Evolutionary conservation across 2,329 filamentous ascomycete species (phyloP).

Genomic region (Trichoderma lentiforme): DNA sequence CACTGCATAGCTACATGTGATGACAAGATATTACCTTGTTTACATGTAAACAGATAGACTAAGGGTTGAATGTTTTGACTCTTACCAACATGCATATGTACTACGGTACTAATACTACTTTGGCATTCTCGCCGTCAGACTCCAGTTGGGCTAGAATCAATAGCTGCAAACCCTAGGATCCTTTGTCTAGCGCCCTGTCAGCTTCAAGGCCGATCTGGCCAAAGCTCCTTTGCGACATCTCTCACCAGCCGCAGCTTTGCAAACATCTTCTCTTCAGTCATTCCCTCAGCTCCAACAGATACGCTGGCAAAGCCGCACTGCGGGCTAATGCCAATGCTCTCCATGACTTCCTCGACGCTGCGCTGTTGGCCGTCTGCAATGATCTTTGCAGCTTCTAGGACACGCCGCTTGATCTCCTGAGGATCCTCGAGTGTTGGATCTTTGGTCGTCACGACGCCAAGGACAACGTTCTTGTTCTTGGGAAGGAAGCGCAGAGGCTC

Average conservation of each 20-base stretch:
- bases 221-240: slow-evolving; percentile 63
- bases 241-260: slow-evolving; percentile 67
- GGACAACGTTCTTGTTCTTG: slow-evolving; percentile 57
- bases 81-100: background rate
- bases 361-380: slow-evolving; percentile 63
- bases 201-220: slow-evolving; percentile 37
- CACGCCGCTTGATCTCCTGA: slow-evolving; percentile 51
- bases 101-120: background rate
- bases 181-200: background rate
- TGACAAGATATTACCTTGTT: background rate
- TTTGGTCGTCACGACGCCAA: slow-evolving; percentile 61
- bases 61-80: background rate
- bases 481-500: slow-evolving; percentile 60
- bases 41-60: background rate
- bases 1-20: background rate
- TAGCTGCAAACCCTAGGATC: background rate
- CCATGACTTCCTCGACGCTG: slow-evolving; percentile 59
- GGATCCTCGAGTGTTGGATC: slow-evolving; percentile 56
- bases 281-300: slow-evolving; percentile 59
- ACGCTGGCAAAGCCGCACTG: slow-evolving; percentile 71
- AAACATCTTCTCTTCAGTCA: slow-evolving; percentile 66
- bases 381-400: slow-evolving; percentile 59
- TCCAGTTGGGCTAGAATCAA: background rate
- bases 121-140: background rate
- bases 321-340: slow-evolving; percentile 64